Percentiles rank a stretch among this genome's conserved stretches.
Evolutionary conservation across 805 yeast genomes (phyloP).

Genomic region (Metschnikowia noctiluminum): DNA sequence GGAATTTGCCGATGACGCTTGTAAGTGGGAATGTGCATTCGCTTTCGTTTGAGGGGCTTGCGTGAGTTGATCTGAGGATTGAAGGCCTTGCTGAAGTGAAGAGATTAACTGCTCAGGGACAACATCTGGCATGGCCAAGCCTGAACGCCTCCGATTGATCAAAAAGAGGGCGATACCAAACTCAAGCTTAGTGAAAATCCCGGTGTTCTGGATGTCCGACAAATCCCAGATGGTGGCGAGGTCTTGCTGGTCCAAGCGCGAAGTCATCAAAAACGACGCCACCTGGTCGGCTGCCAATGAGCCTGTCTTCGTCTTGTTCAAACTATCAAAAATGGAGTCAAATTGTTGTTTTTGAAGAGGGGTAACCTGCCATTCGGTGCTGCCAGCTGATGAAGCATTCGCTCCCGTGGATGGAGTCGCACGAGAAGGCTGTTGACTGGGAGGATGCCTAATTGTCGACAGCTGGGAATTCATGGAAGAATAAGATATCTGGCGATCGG

Average conservation of each 20-base stretch:
- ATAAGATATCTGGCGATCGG: conserved; percentile 28
- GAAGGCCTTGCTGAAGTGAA: conserved; percentile 19
- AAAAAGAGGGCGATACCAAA: conserved; percentile 92
- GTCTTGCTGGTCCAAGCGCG: conserved; percentile 78
- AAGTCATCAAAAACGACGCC: conserved; percentile 84
- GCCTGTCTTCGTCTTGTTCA: conserved; percentile 67
- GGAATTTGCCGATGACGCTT: conserved; percentile 6
- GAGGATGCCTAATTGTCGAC: conserved; percentile 31
- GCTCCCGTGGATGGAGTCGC: conserved; percentile 16
- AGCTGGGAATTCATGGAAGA: conserved; percentile 34
- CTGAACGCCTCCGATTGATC: conserved; percentile 80
- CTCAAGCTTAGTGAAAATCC: conserved; percentile 74
- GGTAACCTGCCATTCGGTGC: conserved; percentile 63
- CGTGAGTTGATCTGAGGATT: not conserved
- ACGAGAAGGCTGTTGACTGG: conserved; percentile 6
- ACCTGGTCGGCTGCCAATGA: conserved; percentile 71
- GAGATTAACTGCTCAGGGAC: conserved; percentile 64
- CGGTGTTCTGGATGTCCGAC: conserved; percentile 84
- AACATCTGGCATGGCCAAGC: conserved; percentile 71
- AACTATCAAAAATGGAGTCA: conserved; percentile 71
- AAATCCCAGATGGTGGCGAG: conserved; percentile 94
- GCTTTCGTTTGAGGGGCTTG: conserved; percentile 13
- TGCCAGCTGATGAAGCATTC: conserved; percentile 15
- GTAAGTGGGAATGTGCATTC: not conserved
- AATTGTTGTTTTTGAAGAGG: conserved; percentile 71